Percentiles rank a stretch among this genome's conserved stretches.
Conservation (phyloP, 1,284 basidiomycete species). For the Singerocomus rubriflavus region DNA sequence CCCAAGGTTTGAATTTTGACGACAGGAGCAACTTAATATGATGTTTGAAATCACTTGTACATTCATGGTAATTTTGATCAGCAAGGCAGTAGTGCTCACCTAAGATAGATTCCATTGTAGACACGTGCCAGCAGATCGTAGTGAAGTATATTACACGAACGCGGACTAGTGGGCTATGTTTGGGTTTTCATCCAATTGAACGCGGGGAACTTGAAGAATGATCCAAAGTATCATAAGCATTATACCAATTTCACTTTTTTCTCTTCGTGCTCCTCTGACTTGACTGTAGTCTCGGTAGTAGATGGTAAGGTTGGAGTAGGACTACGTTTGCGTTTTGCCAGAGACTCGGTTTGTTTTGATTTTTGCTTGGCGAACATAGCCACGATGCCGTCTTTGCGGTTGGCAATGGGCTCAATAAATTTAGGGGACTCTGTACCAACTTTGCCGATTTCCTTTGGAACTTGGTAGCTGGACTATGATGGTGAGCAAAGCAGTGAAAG, state of each 20-base stretch:
- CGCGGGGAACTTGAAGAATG: not conserved
- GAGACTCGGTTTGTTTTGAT: conserved; percentile 22
- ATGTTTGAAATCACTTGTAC: not conserved
- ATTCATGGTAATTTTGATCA: not conserved
- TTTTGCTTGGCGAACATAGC: conserved; percentile 80
- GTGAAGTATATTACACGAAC: conserved; percentile 19
- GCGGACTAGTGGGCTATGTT: not conserved
- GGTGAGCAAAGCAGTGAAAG: not conserved
- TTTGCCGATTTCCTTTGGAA: conserved; percentile 89
- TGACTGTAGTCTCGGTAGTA: not conserved
- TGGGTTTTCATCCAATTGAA: not conserved
- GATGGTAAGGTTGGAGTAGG: conserved; percentile 4
- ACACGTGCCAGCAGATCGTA: not conserved
- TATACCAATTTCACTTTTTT: conserved; percentile 25
- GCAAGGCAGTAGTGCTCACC: not conserved
- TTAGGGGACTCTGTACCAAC: conserved; percentile 80
- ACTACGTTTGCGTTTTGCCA: conserved; percentile 28
- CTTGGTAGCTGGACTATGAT: conserved; percentile 68
- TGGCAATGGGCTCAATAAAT: conserved; percentile 78
- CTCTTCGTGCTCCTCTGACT: conserved; percentile 18
- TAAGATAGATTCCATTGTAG: not conserved
- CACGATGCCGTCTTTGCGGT: conserved; percentile 84
- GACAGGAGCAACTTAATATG: conserved; percentile 8
- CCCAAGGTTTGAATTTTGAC: conserved; percentile 43
- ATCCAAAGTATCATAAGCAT: not conserved